Conservation (phyloP, 108 stramenopile species). For the Nannochloropsis salina region DNA sequence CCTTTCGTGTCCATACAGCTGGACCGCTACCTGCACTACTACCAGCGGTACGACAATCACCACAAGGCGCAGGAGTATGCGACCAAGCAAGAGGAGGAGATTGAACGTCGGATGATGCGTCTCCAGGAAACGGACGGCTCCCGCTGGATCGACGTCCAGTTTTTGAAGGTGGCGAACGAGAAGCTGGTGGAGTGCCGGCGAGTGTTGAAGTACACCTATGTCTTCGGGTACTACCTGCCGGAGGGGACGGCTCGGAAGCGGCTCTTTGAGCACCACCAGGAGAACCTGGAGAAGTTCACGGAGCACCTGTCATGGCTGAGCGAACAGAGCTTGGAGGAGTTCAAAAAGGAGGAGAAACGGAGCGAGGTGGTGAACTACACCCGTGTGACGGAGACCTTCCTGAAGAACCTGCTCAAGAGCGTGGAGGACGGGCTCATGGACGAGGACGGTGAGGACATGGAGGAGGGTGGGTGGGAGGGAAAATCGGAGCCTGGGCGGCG, state of each 20-base stretch:
- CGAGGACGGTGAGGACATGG: background rate
- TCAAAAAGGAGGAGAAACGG: constrained; percentile 69
- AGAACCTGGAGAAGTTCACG: constrained; percentile 93
- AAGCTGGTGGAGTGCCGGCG: constrained; percentile 91
- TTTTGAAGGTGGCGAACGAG: constrained; percentile 88
- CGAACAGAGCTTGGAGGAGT: constrained; percentile 61
- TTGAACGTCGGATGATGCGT: constrained; percentile 79
- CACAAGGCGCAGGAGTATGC: constrained; percentile 84
- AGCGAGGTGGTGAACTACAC: constrained; percentile 91
- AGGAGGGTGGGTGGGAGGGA: constrained; percentile 18
- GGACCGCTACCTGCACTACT: constrained; percentile 98
- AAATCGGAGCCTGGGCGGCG: background rate
- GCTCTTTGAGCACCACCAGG: constrained; percentile 95
- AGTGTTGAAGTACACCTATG: constrained; percentile 87
- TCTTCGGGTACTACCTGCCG: constrained; percentile 82
- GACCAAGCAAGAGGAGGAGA: constrained; percentile 63
- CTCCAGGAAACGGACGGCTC: constrained; percentile 75
- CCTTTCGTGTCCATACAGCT: constrained; percentile 59
- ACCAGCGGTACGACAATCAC: constrained; percentile 89
- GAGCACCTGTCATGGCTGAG: constrained; percentile 65
- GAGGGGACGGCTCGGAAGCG: constrained; percentile 61
- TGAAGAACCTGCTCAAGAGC: constrained; percentile 78
- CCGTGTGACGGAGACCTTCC: constrained; percentile 82
- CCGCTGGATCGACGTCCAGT: constrained; percentile 92
- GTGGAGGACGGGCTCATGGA: constrained; percentile 48